Evolutionary conservation across 306 rosid genomes (phyloP).

Genomic region (Styphnolobium japonicum): DNA sequence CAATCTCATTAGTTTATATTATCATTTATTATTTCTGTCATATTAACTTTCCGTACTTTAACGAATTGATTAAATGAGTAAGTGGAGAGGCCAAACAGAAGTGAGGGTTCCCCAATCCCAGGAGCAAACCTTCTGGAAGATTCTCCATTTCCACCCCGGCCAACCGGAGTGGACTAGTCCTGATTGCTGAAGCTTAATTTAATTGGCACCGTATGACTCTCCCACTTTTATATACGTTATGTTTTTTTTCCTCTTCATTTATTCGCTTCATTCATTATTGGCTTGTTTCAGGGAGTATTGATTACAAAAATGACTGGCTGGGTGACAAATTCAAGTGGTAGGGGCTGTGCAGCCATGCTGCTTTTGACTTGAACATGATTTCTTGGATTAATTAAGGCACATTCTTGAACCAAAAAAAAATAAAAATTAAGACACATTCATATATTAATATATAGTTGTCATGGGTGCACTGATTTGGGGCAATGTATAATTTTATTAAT

Average conservation of each 20-base stretch:
- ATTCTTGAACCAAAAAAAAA: too few species aligned
- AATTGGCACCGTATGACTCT: neutral
- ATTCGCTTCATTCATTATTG: neutral
- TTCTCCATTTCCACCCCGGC: conserved; percentile 18
- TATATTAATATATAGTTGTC: too few species aligned
- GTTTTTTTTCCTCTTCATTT: neutral
- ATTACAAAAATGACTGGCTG: neutral
- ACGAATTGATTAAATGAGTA: neutral
- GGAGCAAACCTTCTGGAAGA: conserved; percentile 32
- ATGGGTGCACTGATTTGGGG: neutral
- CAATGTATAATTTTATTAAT: neutral
- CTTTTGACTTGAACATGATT: conserved; percentile 33
- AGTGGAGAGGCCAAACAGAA: neutral
- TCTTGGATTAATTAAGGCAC: neutral
- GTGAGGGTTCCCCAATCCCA: conserved; percentile 17
- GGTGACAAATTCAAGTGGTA: conserved; percentile 33
- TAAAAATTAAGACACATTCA: neutral
- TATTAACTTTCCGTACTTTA: neutral
- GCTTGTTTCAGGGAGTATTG: neutral
- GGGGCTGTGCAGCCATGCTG: conserved; percentile 24
- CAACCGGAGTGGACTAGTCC: neutral
- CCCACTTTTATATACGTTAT: neutral
- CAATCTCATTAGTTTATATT: neutral
- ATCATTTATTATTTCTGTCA: neutral
- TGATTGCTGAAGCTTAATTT: neutral